phyloP scores from a whole-genome alignment of 2,329 filamentous ascomycete species.

The Magnaporthiopsis rhizophila region DNA sequence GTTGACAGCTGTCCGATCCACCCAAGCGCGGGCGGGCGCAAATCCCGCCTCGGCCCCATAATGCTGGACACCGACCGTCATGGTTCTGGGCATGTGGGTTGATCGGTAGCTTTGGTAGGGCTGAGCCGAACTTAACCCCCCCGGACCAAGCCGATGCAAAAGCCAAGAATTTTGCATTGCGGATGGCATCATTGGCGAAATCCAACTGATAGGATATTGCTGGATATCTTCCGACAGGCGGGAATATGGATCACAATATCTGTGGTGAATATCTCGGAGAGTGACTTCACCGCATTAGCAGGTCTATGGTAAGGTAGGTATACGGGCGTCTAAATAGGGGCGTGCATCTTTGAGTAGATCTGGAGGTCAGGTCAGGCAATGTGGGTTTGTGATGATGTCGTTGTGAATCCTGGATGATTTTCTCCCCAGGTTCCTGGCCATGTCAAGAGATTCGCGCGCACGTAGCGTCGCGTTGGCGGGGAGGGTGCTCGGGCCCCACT shows the following conservation, averaged over 20 bases:
- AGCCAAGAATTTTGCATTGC: not conserved
- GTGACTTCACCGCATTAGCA: not conserved
- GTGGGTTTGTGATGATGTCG: no score
- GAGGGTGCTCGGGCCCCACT: no score
- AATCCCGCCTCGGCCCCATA: not conserved
- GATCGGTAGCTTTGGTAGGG: not conserved
- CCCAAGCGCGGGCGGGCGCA: not conserved
- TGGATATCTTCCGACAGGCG: not conserved
- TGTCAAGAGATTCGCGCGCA: not conserved
- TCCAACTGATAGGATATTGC: not conserved
- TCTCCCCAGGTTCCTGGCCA: not conserved
- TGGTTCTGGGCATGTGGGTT: not conserved
- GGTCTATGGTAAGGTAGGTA: no score
- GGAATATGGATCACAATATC: not conserved
- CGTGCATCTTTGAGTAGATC: not conserved
- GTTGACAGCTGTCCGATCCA: not conserved
- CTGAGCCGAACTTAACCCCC: not conserved
- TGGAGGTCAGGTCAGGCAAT: no score
- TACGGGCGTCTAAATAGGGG: no score
- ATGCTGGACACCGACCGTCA: not conserved
- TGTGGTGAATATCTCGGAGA: not conserved
- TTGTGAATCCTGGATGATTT: not conserved
- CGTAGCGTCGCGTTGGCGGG: not conserved
- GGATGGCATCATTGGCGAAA: not conserved
- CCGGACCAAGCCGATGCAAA: not conserved